Evolutionary conservation across 371 early-diverging fungal species (phyloP), one percentile per base, ranked within the genome.

Genomic region (Mortierella sp.): DNA sequence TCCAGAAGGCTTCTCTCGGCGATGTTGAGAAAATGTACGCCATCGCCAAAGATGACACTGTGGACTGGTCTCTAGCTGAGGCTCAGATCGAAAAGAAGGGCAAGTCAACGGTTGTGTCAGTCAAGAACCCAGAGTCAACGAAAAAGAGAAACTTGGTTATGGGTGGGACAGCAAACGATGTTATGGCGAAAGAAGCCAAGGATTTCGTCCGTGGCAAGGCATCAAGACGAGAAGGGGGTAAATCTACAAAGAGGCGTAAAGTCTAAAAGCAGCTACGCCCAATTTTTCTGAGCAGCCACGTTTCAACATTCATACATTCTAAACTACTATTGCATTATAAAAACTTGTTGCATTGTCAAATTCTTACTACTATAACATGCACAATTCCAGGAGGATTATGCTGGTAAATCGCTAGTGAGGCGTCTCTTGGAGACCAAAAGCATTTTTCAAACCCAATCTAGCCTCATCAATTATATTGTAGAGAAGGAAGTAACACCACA

Each of bases 1-100:
- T 93, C 68, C 98, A 98, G 79, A 89, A 90, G 66, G 96, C 96
- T 61, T 76, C 97, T 54, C 90, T 98, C 68, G 90, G 94, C 56
- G 84, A 92, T 31, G 84, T 97, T 59, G 94, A 97, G 82, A 82
- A 75, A 70, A 88, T 89, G 70, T 93, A 91, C 70, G 93, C 93
- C 2, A 94, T 95, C 68, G 89, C 87, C n/a, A 93, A 90, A 26
- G 87, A 86, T 28, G 89, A 90, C 9, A 85, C 91, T 53, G 60
- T 76, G 40, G 94, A 94, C 54, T 96, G 94, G 93, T 65, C 86
- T 2, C 72, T 76, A 59, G 93, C 91, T 10, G 86, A 89, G 73
- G 76, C 83, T 0, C 91, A 90, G 70, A 85, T 92, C 45, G 85
- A 84, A 22, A 84, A 83, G 69, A 83, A 74, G 61, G 79, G 73